A percentile compares a stretch with the other conserved stretches of the same genome.
phyloP scores from a whole-genome alignment of 306 rosid genomes.

The Prinsepia uniflora region DNA sequence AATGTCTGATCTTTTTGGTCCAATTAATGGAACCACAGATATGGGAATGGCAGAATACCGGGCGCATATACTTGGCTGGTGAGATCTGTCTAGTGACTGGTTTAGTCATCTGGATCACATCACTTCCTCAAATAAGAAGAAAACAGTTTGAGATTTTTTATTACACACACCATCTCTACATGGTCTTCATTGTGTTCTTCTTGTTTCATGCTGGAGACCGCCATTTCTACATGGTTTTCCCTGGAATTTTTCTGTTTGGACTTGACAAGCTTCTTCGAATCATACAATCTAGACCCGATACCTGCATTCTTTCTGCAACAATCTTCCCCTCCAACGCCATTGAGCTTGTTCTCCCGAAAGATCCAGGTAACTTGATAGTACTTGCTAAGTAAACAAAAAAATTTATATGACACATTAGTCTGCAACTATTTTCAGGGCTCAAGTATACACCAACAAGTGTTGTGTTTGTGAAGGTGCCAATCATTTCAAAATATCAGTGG shows the following conservation, averaged over 20 bases:
- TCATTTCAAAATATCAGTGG: slow-evolving; percentile 79
- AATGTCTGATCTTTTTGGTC: slow-evolving; percentile 8
- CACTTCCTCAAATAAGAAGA: slow-evolving; percentile 86
- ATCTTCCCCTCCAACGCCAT: slow-evolving; percentile 62
- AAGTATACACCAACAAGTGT: slow-evolving; percentile 79
- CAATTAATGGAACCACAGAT: slow-evolving; percentile 38
- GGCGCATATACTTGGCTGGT: slow-evolving; percentile 82
- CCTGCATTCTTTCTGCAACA: slow-evolving; percentile 60
- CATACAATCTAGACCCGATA: slow-evolving; percentile 69
- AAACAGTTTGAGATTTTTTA: slow-evolving; percentile 76
- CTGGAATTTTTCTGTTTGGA: slow-evolving; percentile 77
- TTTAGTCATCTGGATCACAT: slow-evolving; percentile 66
- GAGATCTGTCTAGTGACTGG: slow-evolving; percentile 63
- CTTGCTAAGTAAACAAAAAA: not conserved
- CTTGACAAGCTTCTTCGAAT: slow-evolving; percentile 72
- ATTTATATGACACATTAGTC: not conserved
- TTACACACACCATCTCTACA: slow-evolving; percentile 78
- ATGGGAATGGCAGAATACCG: slow-evolving; percentile 78
- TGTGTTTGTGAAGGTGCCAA: slow-evolving; percentile 71
- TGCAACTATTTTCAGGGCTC: slow-evolving; percentile 49
- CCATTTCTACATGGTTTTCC: slow-evolving; percentile 74
- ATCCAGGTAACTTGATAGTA: slow-evolving; percentile 46
- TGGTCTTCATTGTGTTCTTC: slow-evolving; percentile 70
- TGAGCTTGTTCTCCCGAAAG: slow-evolving; percentile 70
- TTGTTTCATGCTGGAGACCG: slow-evolving; percentile 88